phyloP scores from a whole-genome alignment of 768 basidiomycete species.

The Hypholoma sublateritium region DNA sequence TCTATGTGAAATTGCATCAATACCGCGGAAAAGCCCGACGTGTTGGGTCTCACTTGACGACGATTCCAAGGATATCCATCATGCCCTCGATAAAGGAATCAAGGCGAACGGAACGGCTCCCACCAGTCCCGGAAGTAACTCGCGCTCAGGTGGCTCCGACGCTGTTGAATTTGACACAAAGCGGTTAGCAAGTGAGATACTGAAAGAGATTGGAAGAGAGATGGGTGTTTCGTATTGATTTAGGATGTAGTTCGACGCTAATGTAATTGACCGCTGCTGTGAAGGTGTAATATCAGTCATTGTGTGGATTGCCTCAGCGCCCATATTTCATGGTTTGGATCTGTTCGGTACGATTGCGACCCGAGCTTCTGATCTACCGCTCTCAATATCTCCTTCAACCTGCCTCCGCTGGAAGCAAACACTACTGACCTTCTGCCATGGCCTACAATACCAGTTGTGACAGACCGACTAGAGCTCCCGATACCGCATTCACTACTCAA shows the following conservation, averaged over 20 bases:
- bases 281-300: neutral
- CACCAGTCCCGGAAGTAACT: no score
- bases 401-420: no score
- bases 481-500: no score
- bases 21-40: conserved; percentile 64
- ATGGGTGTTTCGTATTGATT: conserved; percentile 49
- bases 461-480: no score
- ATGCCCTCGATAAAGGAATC: neutral
- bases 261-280: neutral
- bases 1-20: conserved; percentile 76
- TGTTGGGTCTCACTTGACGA: conserved; percentile 50
- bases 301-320: neutral
- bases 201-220: conserved; percentile 72
- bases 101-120: neutral
- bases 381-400: no score
- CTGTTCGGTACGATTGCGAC: no score
- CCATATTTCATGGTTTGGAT: no score
- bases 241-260: neutral
- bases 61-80: neutral
- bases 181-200: conserved; percentile 61
- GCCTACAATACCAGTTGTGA: no score
- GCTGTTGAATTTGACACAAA: conserved; percentile 64
- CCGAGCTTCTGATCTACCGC: no score
- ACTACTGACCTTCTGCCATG: no score
- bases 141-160: conserved; percentile 5